Evolutionary conservation across 1,284 basidiomycete genomes (phyloP).

Genomic region (Ceratobasidium sp.): DNA sequence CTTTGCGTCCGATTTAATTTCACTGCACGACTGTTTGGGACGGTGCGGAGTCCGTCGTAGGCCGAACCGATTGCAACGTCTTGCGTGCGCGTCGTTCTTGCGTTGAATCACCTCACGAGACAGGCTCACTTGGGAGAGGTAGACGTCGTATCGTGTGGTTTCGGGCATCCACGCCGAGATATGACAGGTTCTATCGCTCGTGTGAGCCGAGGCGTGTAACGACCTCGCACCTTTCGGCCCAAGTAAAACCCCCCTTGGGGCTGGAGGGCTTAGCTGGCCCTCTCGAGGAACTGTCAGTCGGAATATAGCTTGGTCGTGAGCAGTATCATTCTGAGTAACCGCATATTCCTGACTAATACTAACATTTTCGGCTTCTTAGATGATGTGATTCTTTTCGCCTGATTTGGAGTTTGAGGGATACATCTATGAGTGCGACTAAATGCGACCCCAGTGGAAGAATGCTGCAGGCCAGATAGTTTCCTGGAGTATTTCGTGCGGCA

Average conservation of each 20-base stretch:
- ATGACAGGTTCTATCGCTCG: constrained; percentile 24
- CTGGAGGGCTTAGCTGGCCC: constrained; percentile 40
- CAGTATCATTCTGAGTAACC: neutral
- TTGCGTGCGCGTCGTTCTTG: constrained; percentile 10
- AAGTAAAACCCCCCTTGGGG: neutral
- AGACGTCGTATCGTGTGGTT: constrained; percentile 31
- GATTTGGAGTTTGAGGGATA: too few species aligned
- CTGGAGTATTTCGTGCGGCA: too few species aligned
- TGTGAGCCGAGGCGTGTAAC: constrained; percentile 34
- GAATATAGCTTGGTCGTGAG: constrained; percentile 27
- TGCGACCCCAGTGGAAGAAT: too few species aligned
- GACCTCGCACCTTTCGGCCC: neutral
- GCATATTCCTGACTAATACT: too few species aligned
- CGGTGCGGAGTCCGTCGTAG: neutral
- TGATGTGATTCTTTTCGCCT: too few species aligned
- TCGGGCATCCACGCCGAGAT: constrained; percentile 23
- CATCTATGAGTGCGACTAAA: too few species aligned
- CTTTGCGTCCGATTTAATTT: constrained; percentile 52
- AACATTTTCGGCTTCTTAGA: too few species aligned
- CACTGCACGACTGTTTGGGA: neutral
- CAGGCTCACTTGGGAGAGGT: constrained; percentile 26
- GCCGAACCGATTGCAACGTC: constrained; percentile 20
- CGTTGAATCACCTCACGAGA: neutral
- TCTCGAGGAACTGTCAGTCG: constrained; percentile 32
- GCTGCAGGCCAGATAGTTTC: too few species aligned